Evolutionary conservation across 805 yeast genomes (phyloP).

Genomic region (Wickerhamiella slavikovae): DNA sequence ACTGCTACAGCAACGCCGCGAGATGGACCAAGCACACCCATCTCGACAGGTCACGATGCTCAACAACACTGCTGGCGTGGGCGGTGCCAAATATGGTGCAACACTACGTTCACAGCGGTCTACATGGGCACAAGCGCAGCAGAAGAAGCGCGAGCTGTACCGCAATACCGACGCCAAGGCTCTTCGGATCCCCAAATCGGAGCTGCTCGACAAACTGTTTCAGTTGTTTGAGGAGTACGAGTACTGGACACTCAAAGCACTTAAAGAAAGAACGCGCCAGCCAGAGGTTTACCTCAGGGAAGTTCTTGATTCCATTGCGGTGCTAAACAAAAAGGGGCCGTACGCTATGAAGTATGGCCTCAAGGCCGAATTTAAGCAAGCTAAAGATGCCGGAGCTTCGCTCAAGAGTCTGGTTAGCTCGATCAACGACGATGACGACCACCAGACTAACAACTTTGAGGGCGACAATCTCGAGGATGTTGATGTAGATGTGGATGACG

Average conservation of each 20-base stretch:
- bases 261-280: constrained; percentile 83
- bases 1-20: constrained; percentile 35
- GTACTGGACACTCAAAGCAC: constrained; percentile 89
- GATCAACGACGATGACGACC: background rate
- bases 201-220: constrained; percentile 71
- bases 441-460: constrained; percentile 14
- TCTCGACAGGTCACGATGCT: constrained; percentile 48
- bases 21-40: constrained; percentile 21
- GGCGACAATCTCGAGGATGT: no score
- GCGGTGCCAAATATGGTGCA: constrained; percentile 18
- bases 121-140: constrained; percentile 9
- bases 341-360: constrained; percentile 81
- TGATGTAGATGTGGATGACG: constrained; percentile 48
- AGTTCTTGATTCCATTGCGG: constrained; percentile 75
- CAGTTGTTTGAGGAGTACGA: constrained; percentile 83
- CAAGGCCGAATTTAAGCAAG: constrained; percentile 71
- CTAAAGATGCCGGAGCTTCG: constrained; percentile 15
- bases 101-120: constrained; percentile 15
- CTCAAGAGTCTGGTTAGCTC: constrained; percentile 10
- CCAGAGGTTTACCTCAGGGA: constrained; percentile 82
- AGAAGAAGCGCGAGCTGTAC: constrained; percentile 15
- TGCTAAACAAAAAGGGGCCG: constrained; percentile 82
- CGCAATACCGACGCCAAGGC: constrained; percentile 58
- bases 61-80: constrained; percentile 66
- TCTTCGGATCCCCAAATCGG: constrained; percentile 83